Percentiles rank a stretch among this genome's conserved stretches.
These are phyloP conservation scores for Thamnidium elegans DNA, from an alignment of 192 early-diverging fungal genomes.

Conservation along the genomic window DNA sequence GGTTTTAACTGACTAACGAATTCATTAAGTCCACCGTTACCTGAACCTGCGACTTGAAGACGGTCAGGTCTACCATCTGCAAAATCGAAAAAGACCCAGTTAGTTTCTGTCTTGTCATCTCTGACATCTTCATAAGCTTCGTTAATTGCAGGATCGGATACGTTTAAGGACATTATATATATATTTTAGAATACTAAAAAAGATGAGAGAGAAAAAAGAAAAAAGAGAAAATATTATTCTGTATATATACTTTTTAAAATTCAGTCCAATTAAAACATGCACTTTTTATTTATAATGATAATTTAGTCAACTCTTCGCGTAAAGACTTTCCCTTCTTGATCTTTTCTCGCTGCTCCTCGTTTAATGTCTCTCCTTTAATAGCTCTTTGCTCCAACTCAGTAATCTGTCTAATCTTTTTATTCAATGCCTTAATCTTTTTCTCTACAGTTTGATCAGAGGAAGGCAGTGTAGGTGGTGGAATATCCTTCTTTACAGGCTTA, in stretches of 20 bases:
- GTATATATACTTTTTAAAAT: too few relatives aligned
- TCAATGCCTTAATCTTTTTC: slow-evolving; percentile 58
- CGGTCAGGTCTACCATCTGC: slow-evolving; percentile 40
- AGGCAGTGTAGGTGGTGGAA: neutral
- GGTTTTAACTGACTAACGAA: slow-evolving; percentile 54
- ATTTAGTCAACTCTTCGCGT: slow-evolving; percentile 33
- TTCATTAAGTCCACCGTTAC: slow-evolving; percentile 61
- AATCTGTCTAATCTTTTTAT: slow-evolving; percentile 70
- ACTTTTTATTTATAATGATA: too few relatives aligned
- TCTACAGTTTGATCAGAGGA: slow-evolving; percentile 14
- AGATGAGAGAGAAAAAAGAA: too few relatives aligned
- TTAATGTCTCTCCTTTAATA: slow-evolving; percentile 43
- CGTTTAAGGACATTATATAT: slow-evolving; percentile 24
- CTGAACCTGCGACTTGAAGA: slow-evolving; percentile 35
- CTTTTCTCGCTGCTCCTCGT: slow-evolving; percentile 63
- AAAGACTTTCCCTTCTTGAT: slow-evolving; percentile 47
- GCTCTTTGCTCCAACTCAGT: slow-evolving; percentile 56
- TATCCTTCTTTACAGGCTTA: slow-evolving; percentile 22
- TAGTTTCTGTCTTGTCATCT: slow-evolving; percentile 52
- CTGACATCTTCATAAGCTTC: slow-evolving; percentile 55
- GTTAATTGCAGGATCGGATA: slow-evolving; percentile 40
- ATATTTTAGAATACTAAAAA: too few relatives aligned
- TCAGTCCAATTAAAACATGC: too few relatives aligned
- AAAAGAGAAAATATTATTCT: too few relatives aligned
- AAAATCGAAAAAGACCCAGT: slow-evolving; percentile 47